Evolutionary conservation across 1,139 yeast species (phyloP).

Genomic region (Nakaseomyces uthaithaninus): DNA sequence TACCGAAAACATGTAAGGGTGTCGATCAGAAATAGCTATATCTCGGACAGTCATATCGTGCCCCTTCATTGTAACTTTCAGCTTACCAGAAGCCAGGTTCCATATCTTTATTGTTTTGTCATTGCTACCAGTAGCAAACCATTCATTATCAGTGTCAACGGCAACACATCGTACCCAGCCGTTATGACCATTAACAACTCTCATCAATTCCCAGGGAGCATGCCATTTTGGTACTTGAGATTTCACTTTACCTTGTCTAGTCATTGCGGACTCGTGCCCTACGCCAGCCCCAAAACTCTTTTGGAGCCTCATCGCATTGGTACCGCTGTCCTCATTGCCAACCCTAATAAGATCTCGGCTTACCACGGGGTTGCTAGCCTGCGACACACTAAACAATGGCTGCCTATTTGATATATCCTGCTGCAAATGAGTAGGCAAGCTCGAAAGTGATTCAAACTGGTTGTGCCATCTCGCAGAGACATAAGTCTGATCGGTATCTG

Average conservation of each 20-base stretch:
- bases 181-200: slow-evolving; percentile 79
- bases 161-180: slow-evolving; percentile 86
- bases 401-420: too few relatives aligned
- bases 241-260: slow-evolving; percentile 20
- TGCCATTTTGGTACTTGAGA: slow-evolving; percentile 40
- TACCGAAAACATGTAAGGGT: slow-evolving; percentile 84
- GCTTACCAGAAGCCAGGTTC: slow-evolving; percentile 70
- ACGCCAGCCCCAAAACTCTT: background rate
- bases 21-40: slow-evolving; percentile 59
- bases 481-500: slow-evolving; percentile 15
- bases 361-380: too few relatives aligned
- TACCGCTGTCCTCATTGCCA: too few relatives aligned
- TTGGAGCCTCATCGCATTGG: background rate
- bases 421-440: slow-evolving; percentile 23
- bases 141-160: slow-evolving; percentile 73
- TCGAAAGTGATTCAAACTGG: slow-evolving; percentile 23
- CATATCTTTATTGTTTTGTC: slow-evolving; percentile 87
- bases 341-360: too few relatives aligned
- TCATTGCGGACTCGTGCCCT: slow-evolving; percentile 15
- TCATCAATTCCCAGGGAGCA: slow-evolving; percentile 60
- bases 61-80: slow-evolving; percentile 75
- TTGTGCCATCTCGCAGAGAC: slow-evolving; percentile 24
- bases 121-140: slow-evolving; percentile 87
- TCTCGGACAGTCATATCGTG: slow-evolving; percentile 87
- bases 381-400: too few relatives aligned